These are phyloP conservation scores for Colletotrichum simmondsii DNA, from an alignment of 2,329 filamentous ascomycete species.

Conservation along the genomic window DNA sequence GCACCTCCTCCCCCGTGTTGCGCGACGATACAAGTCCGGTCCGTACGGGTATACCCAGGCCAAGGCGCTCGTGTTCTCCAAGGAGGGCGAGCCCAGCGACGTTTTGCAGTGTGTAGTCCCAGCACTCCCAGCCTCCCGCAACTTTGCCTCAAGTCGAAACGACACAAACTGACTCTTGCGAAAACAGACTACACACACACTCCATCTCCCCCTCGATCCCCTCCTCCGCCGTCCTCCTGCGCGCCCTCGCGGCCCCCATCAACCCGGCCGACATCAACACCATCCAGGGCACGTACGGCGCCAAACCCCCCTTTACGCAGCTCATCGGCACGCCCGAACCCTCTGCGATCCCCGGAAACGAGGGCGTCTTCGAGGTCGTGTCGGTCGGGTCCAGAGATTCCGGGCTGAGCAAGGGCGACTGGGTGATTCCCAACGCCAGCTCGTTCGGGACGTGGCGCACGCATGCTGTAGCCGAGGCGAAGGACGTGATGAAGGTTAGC, in stretches of 20 bases:
- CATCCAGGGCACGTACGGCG: constrained; percentile 95
- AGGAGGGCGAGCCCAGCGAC: constrained; percentile 79
- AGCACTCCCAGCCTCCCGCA: no score
- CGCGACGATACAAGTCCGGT: constrained; percentile 62
- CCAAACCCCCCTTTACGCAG: constrained; percentile 81
- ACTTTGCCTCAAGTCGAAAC: no score
- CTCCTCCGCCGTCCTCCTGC: constrained; percentile 74
- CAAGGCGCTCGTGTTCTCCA: constrained; percentile 81
- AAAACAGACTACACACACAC: constrained; percentile 71
- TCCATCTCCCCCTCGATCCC: constrained; percentile 82
- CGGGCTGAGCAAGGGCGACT: constrained; percentile 79
- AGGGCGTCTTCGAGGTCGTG: constrained; percentile 92
- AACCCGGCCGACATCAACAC: constrained; percentile 99
- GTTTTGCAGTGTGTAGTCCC: constrained; percentile 64
- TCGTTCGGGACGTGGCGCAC: constrained; percentile 96
- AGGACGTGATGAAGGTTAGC: constrained; percentile 75
- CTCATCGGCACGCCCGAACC: constrained; percentile 81
- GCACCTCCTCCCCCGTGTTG: constrained; percentile 35
- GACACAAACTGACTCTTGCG: not conserved
- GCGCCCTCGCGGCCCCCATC: constrained; percentile 89
- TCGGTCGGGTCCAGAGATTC: constrained; percentile 69
- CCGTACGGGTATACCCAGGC: constrained; percentile 87
- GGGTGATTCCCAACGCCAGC: constrained; percentile 88
- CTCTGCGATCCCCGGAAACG: constrained; percentile 85
- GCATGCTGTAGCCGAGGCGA: constrained; percentile 75